Evolutionary conservation across 1,284 basidiomycete species (phyloP).

Genomic region (Ceratobasidium sp.): DNA sequence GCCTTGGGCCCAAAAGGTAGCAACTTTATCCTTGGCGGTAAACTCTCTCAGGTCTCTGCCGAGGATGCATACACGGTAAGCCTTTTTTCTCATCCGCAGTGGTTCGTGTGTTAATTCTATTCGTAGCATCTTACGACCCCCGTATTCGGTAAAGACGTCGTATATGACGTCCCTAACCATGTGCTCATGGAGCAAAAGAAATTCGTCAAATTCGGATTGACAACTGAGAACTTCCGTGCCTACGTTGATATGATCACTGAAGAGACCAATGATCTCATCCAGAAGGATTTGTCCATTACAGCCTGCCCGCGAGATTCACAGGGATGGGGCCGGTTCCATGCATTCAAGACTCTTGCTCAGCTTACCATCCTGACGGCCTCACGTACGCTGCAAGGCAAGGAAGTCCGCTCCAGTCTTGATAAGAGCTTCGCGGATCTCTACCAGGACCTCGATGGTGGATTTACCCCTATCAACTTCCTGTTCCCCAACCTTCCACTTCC

Average conservation of each 20-base stretch:
- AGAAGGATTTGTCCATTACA: constrained; percentile 56
- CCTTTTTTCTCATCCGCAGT: background rate
- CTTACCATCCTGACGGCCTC: constrained; percentile 95
- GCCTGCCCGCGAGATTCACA: constrained; percentile 16
- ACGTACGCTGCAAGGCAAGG: constrained; percentile 89
- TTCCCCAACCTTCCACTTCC: constrained; percentile 93
- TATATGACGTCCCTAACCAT: constrained; percentile 97
- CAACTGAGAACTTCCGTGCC: constrained; percentile 86
- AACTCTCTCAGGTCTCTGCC: constrained; percentile 88
- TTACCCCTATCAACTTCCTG: constrained; percentile 91
- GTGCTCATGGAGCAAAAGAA: constrained; percentile 99
- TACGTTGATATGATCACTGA: constrained; percentile 92
- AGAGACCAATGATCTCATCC: constrained; percentile 78
- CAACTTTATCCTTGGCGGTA: constrained; percentile 94
- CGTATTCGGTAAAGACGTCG: constrained; percentile 96
- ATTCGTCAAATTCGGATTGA: constrained; percentile 94
- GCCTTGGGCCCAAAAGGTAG: constrained; percentile 92
- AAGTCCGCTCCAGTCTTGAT: constrained; percentile 81
- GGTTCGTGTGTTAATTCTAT: constrained; percentile 5
- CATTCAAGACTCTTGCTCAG: constrained; percentile 80
- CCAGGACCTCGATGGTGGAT: constrained; percentile 90
- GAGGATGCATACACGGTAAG: constrained; percentile 93
- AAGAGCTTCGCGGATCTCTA: constrained; percentile 87
- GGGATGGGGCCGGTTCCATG: constrained; percentile 73
- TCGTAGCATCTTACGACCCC: constrained; percentile 84